These are phyloP conservation scores for Metschnikowia lachancei DNA, from an alignment of 805 yeast genomes.

Conservation along the genomic window DNA sequence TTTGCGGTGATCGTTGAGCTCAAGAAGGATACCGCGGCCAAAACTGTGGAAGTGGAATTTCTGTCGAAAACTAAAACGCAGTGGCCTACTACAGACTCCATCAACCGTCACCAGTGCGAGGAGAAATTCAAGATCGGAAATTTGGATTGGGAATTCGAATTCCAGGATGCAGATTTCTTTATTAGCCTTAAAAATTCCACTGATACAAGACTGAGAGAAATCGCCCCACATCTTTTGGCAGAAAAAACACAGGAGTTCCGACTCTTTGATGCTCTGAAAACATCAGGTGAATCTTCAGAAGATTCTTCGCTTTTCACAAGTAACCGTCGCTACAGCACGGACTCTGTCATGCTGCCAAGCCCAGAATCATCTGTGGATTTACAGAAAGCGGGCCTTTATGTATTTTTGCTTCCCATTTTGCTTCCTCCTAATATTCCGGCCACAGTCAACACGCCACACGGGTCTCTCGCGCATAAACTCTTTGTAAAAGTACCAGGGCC, in stretches of 20 bases:
- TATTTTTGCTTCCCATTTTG: slow-evolving; percentile 61
- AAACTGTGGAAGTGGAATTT: slow-evolving; percentile 41
- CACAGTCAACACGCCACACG: slow-evolving; percentile 50
- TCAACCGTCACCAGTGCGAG: slow-evolving; percentile 40
- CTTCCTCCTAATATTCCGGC: slow-evolving; percentile 66
- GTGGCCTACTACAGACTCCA: slow-evolving; percentile 57
- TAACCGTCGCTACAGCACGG: slow-evolving; percentile 4
- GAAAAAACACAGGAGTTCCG: slow-evolving; percentile 34
- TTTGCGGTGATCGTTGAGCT: slow-evolving; percentile 51
- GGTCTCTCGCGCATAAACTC: slow-evolving; percentile 45
- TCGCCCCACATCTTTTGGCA: slow-evolving; percentile 45
- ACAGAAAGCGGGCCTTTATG: slow-evolving; percentile 62
- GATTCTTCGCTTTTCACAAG: neutral
- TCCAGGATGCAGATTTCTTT: slow-evolving; percentile 45
- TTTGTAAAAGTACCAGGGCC: slow-evolving; percentile 39
- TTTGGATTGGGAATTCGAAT: slow-evolving; percentile 40
- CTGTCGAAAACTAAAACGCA: slow-evolving; percentile 42
- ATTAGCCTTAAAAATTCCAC: slow-evolving; percentile 41
- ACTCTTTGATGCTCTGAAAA: slow-evolving; percentile 9
- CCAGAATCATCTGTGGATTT: slow-evolving; percentile 4
- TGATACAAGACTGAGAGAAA: slow-evolving; percentile 40
- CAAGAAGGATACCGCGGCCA: slow-evolving; percentile 36
- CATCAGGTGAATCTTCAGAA: slow-evolving; percentile 6
- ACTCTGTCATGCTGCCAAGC: slow-evolving; percentile 1
- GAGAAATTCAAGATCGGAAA: slow-evolving; percentile 51